A percentile compares a stretch with the other conserved stretches of the same genome.
Evolutionary conservation across 2,329 filamentous ascomycete species (phyloP).

Genomic region (Elsinoe perseae): DNA sequence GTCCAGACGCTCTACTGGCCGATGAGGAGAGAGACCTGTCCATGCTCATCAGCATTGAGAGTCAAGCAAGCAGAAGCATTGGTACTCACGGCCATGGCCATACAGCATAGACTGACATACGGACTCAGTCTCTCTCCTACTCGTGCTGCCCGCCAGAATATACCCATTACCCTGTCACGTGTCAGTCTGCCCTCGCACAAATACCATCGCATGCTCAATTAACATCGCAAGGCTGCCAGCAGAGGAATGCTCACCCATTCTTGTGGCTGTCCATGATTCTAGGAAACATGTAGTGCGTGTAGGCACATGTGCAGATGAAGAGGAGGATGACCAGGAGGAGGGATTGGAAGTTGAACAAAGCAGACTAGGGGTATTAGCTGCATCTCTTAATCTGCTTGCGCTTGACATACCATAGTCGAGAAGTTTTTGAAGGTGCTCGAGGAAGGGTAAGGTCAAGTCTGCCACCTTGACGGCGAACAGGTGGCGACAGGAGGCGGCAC

Average conservation of each 20-base stretch:
- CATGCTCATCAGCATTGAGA: not conserved
- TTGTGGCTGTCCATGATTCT: conserved; percentile 88
- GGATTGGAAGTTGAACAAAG: conserved; percentile 98
- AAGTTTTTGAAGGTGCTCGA: not conserved
- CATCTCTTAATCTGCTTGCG: not conserved
- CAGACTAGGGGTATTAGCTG: conserved; percentile 53
- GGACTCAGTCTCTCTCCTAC: conserved; percentile 90
- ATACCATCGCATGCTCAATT: not conserved
- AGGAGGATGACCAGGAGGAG: conserved; percentile 90
- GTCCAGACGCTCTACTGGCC: conserved; percentile 19
- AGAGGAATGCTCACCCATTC: conserved; percentile 57
- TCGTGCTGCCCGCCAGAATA: conserved; percentile 93
- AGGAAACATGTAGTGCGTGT: conserved; percentile 84
- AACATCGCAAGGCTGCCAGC: conserved; percentile 4
- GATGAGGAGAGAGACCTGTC: conserved; percentile 24
- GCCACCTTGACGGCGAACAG: too few species aligned
- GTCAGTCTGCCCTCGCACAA: not conserved
- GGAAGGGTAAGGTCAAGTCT: too few species aligned
- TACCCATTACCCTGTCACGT: conserved; percentile 58
- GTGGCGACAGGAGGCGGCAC: not conserved
- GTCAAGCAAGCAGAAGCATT: not conserved
- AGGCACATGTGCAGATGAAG: conserved; percentile 90
- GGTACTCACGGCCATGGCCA: conserved; percentile 77
- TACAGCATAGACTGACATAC: conserved; percentile 88
- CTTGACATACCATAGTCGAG: conserved; percentile 16